These are phyloP conservation scores for Dicorynia guianensis DNA, from an alignment of 306 rosid genomes.

Conservation along the genomic window DNA sequence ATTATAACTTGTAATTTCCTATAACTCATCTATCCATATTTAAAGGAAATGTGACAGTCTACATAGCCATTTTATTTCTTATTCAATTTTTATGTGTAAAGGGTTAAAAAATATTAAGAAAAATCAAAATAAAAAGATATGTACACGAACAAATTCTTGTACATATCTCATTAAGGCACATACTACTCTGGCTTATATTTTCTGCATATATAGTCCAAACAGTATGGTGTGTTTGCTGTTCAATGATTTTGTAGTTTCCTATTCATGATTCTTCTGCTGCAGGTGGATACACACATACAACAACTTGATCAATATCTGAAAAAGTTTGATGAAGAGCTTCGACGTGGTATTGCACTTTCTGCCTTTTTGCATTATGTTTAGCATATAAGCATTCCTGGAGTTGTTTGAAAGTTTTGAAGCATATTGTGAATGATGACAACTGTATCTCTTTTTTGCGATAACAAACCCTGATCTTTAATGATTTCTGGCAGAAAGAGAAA, in stretches of 20 bases:
- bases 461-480: constrained; percentile 6
- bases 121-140: too few species aligned
- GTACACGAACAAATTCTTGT: too few species aligned
- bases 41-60: too few species aligned
- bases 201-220: constrained; percentile 13
- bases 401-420: constrained; percentile 7
- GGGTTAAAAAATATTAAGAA: too few species aligned
- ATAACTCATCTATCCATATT: too few species aligned
- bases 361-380: constrained; percentile 25
- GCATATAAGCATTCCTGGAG: constrained; percentile 1
- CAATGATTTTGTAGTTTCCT: constrained; percentile 27
- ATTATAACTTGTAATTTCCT: too few species aligned
- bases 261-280: constrained; percentile 48
- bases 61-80: too few species aligned
- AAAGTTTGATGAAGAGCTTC: constrained; percentile 81
- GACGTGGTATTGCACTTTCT: constrained; percentile 67
- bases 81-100: too few species aligned
- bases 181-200: constrained; percentile 2
- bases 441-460: constrained; percentile 14
- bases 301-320: constrained; percentile 96
- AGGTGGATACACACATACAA: constrained; percentile 93
- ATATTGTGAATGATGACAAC: constrained; percentile 3
- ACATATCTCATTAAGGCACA: background rate
- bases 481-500: constrained; percentile 69
- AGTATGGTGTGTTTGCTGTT: constrained; percentile 24